A percentile compares a stretch with the other conserved stretches of the same genome.
phyloP scores from a whole-genome alignment of 352 stramenopile species.

The Phytophthora sp. region DNA sequence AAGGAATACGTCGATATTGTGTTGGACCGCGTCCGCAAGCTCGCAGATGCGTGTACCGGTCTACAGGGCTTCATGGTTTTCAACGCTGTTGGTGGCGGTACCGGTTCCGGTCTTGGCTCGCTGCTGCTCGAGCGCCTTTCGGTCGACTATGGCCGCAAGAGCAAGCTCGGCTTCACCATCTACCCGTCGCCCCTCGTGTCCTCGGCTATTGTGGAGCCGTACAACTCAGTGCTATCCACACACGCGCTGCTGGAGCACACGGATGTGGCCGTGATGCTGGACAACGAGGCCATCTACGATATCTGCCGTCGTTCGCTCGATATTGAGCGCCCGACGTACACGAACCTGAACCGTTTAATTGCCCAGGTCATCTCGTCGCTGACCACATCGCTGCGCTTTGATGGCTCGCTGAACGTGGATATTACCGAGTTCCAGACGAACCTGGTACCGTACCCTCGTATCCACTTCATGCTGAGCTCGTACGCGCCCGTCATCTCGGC shows the following conservation, averaged over 20 bases:
- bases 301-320: conserved; percentile 95
- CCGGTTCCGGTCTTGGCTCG: conserved; percentile 96
- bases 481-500: conserved; percentile 97
- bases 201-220: conserved; percentile 97
- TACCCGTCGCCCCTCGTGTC: conserved; percentile 96
- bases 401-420: conserved; percentile 97
- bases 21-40: conserved; percentile 95
- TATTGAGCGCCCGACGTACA: conserved; percentile 96
- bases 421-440: conserved; percentile 98
- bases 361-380: conserved; percentile 96
- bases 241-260: conserved; percentile 97
- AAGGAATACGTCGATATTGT: conserved; percentile 97
- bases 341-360: conserved; percentile 97
- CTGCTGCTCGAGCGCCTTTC: conserved; percentile 96
- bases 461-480: conserved; percentile 98
- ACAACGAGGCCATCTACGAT: conserved; percentile 97
- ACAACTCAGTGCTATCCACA: conserved; percentile 97
- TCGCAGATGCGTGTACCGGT: no score
- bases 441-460: conserved; percentile 97
- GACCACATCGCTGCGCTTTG: conserved; percentile 97
- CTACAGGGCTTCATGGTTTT: conserved; percentile 98
- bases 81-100: conserved; percentile 97
- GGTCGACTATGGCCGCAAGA: conserved; percentile 98
- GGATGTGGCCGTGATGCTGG: conserved; percentile 96
- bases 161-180: no score